Evolutionary conservation across 2,329 filamentous ascomycete species (phyloP), one percentile per base, ranked within the genome.

Genomic region (Fusarium continuum): DNA sequence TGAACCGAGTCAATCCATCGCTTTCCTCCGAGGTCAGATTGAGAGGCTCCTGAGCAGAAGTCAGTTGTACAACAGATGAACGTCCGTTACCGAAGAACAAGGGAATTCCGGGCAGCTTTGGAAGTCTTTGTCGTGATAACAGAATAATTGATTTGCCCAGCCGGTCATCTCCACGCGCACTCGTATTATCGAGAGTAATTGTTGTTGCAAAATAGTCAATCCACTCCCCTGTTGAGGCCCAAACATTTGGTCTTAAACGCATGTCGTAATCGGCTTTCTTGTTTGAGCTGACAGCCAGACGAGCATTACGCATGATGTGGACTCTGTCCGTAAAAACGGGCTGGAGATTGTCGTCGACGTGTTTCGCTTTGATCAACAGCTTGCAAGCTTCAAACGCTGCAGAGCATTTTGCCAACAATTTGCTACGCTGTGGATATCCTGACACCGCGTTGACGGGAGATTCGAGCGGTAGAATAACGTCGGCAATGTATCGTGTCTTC

Each of bases 311-410:
- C 90, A 96, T 94, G 0, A 80, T 83, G 4, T 92, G 93, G 0
- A 95, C 80, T 32, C 83, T 82, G 71, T 90, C 94, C 17, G 82
- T 81, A 58, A 91, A 91, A 0, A 84, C 85, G 0, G 95, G 91
- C 51, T 91, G 84, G 3, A 98, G 81, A 72, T 92, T 80, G 1
- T 88, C 83, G 71, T 97, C 86, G 6, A 99, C 80, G 57, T 89
- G 87, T 3, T 85, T 84, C 48, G 84, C 83, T 55, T 85, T 81
- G 41, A 89, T 81, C 14, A 99, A 81, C 60, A 87, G 74, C 2
- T 92, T 73, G 70, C 93, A 97, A 45, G 90, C 86, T 70, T 93
- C 86, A 73, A 94, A 98, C 1, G 95, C 94, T 4, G 93, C 94
- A 0, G 93, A 92, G 64, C 91, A 92, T 74, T 95, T 96, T 5